Evolutionary conservation across 768 basidiomycete genomes (phyloP), one percentile per base, ranked within the genome.

Genomic region (Daedalea quercina): DNA sequence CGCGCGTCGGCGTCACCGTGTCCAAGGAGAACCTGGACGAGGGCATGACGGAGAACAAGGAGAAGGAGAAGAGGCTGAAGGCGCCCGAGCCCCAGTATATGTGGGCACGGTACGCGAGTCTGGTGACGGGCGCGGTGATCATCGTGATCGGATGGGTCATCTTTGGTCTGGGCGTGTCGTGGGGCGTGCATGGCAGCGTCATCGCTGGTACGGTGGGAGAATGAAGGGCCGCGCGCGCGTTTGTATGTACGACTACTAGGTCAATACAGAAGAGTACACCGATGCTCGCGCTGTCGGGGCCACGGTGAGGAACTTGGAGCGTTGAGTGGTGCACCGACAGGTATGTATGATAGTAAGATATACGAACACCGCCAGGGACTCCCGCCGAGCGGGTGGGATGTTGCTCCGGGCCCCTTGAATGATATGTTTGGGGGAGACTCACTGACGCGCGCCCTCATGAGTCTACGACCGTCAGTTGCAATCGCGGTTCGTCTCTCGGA

Each of bases 111-210:
- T 63, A 63, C 65, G 51, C 54, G 9, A 65, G 62, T 48, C 46
- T 65, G 22, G 53, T 50, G 13, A 55, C 53, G 2, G 59, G 64
- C 4, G 31, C 64, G 4, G 64, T 57, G 13, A 54, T 73, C 42
- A 64, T 74, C 37, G 28, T 72, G 42, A 58, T 73, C 42, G 72
- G 67, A 19, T 74, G 73, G 72, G 60, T 73, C 41, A 67, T 74
- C 62, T 74, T 74, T 56, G 73, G 70, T 9, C 45, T 74, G 44
- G 72, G 71, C 35, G 66, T 74, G n/a, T 59, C 53, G 8, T 74
- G 72, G 73, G 73, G 72, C 15, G 71, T 73, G 41, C 73, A 74
- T 53, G 72, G 70, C 6, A 66, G 58, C 33, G 65, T 66, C 12
- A 53, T 66, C 7, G 65, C 65, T 6, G 65, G 65, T 17, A 64